Base-by-base conservation (phyloP, 2,329 filamentous ascomycete genomes). In the Nigrograna mackinnonii region DNA sequence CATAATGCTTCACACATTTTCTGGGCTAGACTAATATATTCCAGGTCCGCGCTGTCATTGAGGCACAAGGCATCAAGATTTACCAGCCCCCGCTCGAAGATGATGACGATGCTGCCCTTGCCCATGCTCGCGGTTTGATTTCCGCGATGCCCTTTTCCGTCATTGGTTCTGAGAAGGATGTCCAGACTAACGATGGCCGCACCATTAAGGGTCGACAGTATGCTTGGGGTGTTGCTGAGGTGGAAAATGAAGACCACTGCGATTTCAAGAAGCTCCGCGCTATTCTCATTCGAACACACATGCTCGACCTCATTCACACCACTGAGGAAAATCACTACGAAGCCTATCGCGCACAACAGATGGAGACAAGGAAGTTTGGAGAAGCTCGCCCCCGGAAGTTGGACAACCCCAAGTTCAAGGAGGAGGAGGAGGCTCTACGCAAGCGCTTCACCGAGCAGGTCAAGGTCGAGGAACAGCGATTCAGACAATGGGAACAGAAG, bases 321-420 rank as follows among this genome's bases (percentile, higher is more conserved):
- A 99, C 94, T 58, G 94, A 99, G 77, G 94, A 99, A 80, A 86
- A 91, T 64, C 94, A 99, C 82, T 99, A 99, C 79, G 94, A 99
- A 76, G 92, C 90, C 48, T 99, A 99, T 81, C 92, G 94, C 63
- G 94, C 94, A 41, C 90, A 95, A 75, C 95, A 99, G 77, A 99
- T 99, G 94, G 94, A 99, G 81, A 99, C 94, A 37, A 85, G 94
- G 77, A 99, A 99, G 78, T 97, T 99, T 62, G 94, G 94, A 74
- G 95, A 99, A 79, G 92, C 91, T 46, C 86, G 92, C 57, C 94
- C 94, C 60, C 83, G 92, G 75, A 99, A 99, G 84, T 81, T 99
- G 62, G 94, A 99, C 79, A 99, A 99, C 81, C 94, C 94, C 77
- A 99, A 99, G 81, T 99, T 97, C 84, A 99, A 99, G 84, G 94